A percentile compares a stretch with the other conserved stretches of the same genome.
These are phyloP conservation scores for Naganishia vishniacii DNA, from an alignment of 768 basidiomycete species.

Conservation along the genomic window DNA sequence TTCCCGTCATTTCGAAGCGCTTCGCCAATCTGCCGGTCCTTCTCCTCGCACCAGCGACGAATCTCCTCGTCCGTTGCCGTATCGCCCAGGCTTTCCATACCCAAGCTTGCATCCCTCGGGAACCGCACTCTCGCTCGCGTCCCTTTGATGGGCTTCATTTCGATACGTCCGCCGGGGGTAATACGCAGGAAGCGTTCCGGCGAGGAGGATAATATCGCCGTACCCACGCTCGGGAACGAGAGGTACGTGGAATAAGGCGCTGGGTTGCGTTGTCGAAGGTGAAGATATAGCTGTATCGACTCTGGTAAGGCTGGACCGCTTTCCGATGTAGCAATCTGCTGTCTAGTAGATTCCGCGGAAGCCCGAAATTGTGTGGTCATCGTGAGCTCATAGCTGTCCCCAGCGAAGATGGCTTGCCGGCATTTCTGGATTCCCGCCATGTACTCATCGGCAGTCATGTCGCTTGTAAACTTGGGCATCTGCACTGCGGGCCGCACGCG, in stretches of 20 bases:
- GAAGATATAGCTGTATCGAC: slow-evolving; percentile 43
- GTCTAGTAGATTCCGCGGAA: slow-evolving; percentile 29
- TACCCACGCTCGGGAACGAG: slow-evolving; percentile 40
- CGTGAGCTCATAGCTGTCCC: slow-evolving; percentile 90
- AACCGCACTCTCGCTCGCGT: slow-evolving; percentile 58
- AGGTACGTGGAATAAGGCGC: slow-evolving; percentile 78
- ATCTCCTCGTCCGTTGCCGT: slow-evolving; percentile 7
- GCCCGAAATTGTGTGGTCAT: slow-evolving; percentile 57
- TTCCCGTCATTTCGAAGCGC: slow-evolving; percentile 55
- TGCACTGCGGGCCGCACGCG: neutral
- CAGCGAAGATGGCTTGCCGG: slow-evolving; percentile 68
- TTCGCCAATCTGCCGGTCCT: slow-evolving; percentile 36
- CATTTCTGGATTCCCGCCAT: slow-evolving; percentile 64
- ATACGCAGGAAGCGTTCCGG: slow-evolving; percentile 86
- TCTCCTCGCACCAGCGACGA: slow-evolving; percentile 23
- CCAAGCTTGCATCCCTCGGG: slow-evolving; percentile 48
- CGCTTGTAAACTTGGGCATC: slow-evolving; percentile 38
- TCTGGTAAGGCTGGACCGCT: slow-evolving; percentile 29
- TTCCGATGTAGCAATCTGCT: slow-evolving; percentile 28
- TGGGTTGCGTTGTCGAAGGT: slow-evolving; percentile 69
- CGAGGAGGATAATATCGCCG: slow-evolving; percentile 72
- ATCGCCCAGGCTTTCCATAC: slow-evolving; percentile 51
- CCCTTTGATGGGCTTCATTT: slow-evolving; percentile 91
- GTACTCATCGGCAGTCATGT: slow-evolving; percentile 52
- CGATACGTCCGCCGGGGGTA: slow-evolving; percentile 62